Base-by-base conservation (phyloP, 345 rosid species). In the Geranium rotundifolium region DNA sequence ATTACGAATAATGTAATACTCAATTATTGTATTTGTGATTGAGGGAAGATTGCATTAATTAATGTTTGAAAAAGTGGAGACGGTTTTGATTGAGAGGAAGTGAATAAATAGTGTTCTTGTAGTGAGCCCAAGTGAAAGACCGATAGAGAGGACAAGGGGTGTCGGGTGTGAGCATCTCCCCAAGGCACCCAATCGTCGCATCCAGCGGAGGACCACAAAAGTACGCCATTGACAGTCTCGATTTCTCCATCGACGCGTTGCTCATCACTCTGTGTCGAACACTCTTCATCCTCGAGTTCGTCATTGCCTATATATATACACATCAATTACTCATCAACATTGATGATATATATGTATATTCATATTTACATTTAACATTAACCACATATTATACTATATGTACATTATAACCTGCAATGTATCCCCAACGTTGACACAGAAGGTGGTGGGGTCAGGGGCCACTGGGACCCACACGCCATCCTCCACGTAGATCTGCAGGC, bases 381-480 rank as follows among this genome's bases (percentile, higher is more conserved):
- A 31, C n/a, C 37, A 31, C n/a, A n/a, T 7, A 31, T 7, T 31
- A 2, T 31, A 31, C 37, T 2, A 31, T 2, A n/a, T n/a, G n/a
- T n/a, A 19, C 31, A 5, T 14, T 65, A 81, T 13, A 19, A 89
- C 98, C 87, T 91, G 87, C 59, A 92, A 78, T 50, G 78, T 64
- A 73, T 92, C 98, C 18, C 98, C 98, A n/a, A 89, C 91, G 55
- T 88, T 85, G 61, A 87, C 77, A 69, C 76, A 89, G 60, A 92
- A 92, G 8, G 85, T 83, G 1, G 76, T 61, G 12, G 96, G 87
- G 75, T 89, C 88, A 29, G 98, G 82, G 1, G 87, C 71, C 55
- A 87, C 95, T 0, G 97, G 76, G 63, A 84, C 75, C 98, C 98
- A 92, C 75, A 83, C 72, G 1, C 87, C 88, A 2, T 84, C 79